These are phyloP conservation scores for Mycena alexandri DNA, from an alignment of 768 basidiomycete genomes.

Conservation along the genomic window DNA sequence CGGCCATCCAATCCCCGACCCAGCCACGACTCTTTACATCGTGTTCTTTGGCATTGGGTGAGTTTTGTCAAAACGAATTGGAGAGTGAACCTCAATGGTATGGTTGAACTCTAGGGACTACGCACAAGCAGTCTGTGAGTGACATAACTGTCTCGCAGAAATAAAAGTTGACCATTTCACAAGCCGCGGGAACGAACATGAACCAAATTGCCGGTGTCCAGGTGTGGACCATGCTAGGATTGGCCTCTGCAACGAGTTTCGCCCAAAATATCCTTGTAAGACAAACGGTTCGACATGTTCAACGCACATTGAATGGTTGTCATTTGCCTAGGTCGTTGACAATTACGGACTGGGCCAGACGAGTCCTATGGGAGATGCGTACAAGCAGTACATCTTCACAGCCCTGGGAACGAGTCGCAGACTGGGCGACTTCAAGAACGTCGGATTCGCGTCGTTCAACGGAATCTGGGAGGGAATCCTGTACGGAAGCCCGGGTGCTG, in stretches of 20 bases:
- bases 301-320: not conserved
- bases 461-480: slow-evolving; percentile 53
- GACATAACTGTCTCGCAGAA: not conserved
- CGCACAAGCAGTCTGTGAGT: slow-evolving; percentile 26
- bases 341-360: slow-evolving; percentile 56
- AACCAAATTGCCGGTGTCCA: slow-evolving; percentile 47
- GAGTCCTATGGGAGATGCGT: slow-evolving; percentile 51
- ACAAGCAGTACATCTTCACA: slow-evolving; percentile 53
- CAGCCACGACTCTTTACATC: slow-evolving; percentile 55
- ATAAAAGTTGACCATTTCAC: not conserved
- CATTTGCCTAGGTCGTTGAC: slow-evolving; percentile 43
- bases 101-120: slow-evolving; percentile 25
- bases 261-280: slow-evolving; percentile 57
- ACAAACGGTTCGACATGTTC: not conserved
- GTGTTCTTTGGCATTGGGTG: slow-evolving; percentile 62
- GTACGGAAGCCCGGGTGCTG: slow-evolving; percentile 50
- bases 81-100: not conserved
- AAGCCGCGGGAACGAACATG: slow-evolving; percentile 50
- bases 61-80: slow-evolving; percentile 18
- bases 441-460: slow-evolving; percentile 50
- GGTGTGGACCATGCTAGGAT: slow-evolving; percentile 46
- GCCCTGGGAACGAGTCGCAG: slow-evolving; percentile 43
- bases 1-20: slow-evolving; percentile 47
- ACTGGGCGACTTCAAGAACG: slow-evolving; percentile 43
- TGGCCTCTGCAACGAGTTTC: slow-evolving; percentile 54